A percentile compares a stretch with the other conserved stretches of the same genome.
Evolutionary conservation across 2,329 filamentous ascomycete species (phyloP).

Genomic region (Paraconiothyrium brasiliense): DNA sequence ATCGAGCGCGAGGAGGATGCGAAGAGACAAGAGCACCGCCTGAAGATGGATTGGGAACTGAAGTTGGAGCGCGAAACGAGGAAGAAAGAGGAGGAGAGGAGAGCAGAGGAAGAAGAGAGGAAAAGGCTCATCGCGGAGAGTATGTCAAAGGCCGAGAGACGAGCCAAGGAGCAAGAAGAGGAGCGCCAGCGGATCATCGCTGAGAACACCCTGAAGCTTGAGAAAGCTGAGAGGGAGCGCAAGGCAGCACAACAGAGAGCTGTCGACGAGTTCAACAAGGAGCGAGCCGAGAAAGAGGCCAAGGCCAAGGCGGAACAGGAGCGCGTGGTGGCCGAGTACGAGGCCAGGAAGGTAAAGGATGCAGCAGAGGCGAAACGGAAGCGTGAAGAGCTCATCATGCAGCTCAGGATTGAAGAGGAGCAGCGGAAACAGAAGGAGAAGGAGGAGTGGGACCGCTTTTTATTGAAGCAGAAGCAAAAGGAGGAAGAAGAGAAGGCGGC

Average conservation of each 20-base stretch:
- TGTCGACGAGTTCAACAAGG: conserved; percentile 46
- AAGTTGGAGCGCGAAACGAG: conserved; percentile 37
- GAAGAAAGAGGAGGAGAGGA: conserved; percentile 25
- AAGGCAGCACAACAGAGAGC: conserved; percentile 44
- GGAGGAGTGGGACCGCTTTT: conserved; percentile 53
- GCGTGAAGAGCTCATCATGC: conserved; percentile 49
- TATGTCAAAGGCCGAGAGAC: conserved; percentile 39
- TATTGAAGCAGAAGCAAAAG: conserved; percentile 52
- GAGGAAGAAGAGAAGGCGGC: conserved; percentile 53
- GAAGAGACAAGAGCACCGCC: conserved; percentile 37
- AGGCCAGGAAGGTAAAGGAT: conserved; percentile 47
- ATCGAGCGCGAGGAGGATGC: conserved; percentile 31
- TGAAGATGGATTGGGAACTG: conserved; percentile 45
- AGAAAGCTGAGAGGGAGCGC: conserved; percentile 35
- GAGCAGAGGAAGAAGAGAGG: conserved; percentile 33
- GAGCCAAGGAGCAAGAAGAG: conserved; percentile 37
- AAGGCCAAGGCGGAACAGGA: conserved; percentile 42
- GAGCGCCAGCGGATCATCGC: conserved; percentile 41
- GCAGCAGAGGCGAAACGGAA: conserved; percentile 49
- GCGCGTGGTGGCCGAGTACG: conserved; percentile 48
- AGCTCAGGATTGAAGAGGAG: conserved; percentile 53
- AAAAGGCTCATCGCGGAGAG: conserved; percentile 46
- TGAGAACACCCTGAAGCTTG: conserved; percentile 39
- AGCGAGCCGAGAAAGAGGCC: conserved; percentile 44
- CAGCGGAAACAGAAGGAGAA: conserved; percentile 54